These are phyloP conservation scores for Coelastrella sp. DNA, from an alignment of 139 green algal genomes.

Conservation along the genomic window DNA sequence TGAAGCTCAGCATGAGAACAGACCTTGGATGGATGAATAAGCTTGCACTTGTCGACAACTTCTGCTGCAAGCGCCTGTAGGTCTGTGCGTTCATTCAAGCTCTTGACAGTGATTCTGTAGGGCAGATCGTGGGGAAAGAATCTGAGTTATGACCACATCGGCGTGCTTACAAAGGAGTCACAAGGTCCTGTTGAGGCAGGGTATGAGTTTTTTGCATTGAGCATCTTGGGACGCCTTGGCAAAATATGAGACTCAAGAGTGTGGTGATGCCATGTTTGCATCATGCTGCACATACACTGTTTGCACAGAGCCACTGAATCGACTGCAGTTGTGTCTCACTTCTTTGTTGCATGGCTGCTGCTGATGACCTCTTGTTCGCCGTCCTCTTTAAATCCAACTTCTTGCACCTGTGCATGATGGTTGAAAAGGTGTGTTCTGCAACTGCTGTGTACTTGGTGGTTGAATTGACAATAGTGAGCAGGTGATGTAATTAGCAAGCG, in stretches of 20 bases:
- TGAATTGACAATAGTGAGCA: background rate
- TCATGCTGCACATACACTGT: background rate
- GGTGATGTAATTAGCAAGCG: background rate
- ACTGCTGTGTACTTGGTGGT: too few species aligned
- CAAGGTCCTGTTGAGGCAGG: background rate
- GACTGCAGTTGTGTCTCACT: slow-evolving; percentile 48
- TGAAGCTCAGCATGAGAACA: background rate
- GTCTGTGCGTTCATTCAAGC: slow-evolving; percentile 64
- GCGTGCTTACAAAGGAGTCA: background rate
- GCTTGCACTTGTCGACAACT: slow-evolving; percentile 83
- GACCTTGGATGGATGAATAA: slow-evolving; percentile 82
- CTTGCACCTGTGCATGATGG: slow-evolving; percentile 49
- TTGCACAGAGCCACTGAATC: background rate
- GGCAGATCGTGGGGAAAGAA: background rate
- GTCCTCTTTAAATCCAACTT: slow-evolving; percentile 48
- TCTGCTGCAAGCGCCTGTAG: slow-evolving; percentile 71
- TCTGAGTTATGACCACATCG: background rate
- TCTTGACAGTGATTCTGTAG: slow-evolving; percentile 75
- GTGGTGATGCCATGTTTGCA: background rate
- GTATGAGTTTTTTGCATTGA: too few species aligned
- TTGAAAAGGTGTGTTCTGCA: slow-evolving; percentile 2
- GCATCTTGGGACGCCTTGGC: too few species aligned
- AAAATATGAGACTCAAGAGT: too few species aligned
- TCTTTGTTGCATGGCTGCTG: slow-evolving; percentile 60
- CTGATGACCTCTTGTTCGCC: slow-evolving; percentile 53